phyloP scores from a whole-genome alignment of 495 filamentous ascomycete species.

The Aspergillus cristatus region DNA sequence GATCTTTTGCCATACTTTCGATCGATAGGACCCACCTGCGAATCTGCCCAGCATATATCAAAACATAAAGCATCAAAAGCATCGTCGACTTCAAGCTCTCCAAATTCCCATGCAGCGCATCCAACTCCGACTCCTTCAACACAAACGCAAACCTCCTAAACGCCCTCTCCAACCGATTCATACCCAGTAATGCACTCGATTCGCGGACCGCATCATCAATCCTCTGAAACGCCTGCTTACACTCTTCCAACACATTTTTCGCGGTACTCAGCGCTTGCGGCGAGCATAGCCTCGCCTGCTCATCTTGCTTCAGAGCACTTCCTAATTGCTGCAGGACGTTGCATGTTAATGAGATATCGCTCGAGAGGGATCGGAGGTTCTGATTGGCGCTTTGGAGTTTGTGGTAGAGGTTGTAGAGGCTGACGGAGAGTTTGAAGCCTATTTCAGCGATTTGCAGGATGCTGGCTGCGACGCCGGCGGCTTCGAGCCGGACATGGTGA shows the following conservation, averaged over 20 bases:
- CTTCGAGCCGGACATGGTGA: slow-evolving; percentile 10
- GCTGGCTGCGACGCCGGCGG: slow-evolving; percentile 22
- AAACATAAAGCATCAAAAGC: too few relatives aligned
- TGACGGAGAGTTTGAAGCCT: slow-evolving; percentile 23
- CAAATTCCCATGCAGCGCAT: too few relatives aligned
- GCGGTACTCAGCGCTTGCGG: slow-evolving; percentile 15
- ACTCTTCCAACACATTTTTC: slow-evolving; percentile 1
- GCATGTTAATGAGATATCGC: slow-evolving; percentile 26
- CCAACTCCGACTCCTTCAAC: too few relatives aligned
- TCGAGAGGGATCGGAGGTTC: slow-evolving; percentile 21
- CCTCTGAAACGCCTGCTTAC: too few relatives aligned
- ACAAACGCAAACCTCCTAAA: too few relatives aligned
- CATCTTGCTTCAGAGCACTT: slow-evolving; percentile 16
- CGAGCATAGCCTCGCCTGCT: slow-evolving; percentile 14
- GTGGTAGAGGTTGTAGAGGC: slow-evolving; percentile 27
- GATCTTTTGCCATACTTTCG: too few relatives aligned
- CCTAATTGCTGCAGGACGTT: slow-evolving; percentile 24
- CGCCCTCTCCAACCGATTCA: too few relatives aligned
- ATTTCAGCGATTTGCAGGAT: slow-evolving; percentile 30
- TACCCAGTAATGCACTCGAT: too few relatives aligned
- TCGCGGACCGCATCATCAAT: too few relatives aligned
- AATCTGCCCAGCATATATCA: too few relatives aligned
- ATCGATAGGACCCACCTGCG: too few relatives aligned
- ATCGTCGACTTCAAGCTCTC: too few relatives aligned
- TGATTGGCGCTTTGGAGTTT: slow-evolving; percentile 20